phyloP scores from a whole-genome alignment of 208 protist genomes.

The Acanthamoeba healyi region DNA sequence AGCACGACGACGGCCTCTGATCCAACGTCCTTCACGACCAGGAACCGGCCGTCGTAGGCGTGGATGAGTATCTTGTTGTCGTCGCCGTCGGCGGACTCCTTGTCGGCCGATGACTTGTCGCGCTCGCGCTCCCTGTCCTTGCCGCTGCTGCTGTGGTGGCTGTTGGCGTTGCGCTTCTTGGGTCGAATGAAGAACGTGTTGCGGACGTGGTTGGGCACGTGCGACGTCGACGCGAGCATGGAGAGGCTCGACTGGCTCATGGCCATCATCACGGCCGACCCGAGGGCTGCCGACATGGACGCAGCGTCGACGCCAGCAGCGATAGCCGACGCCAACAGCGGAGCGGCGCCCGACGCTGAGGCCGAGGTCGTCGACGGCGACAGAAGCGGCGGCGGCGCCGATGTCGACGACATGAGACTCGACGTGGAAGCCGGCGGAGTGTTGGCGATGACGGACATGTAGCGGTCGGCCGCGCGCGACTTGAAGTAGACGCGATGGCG shows the following conservation, averaged over 20 bases:
- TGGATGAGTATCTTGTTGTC: constrained; percentile 18
- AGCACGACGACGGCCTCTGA: not conserved
- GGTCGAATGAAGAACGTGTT: constrained; percentile 47
- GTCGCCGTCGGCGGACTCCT: not conserved
- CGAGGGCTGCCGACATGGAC: not conserved
- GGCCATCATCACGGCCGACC: not conserved
- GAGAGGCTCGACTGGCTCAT: not conserved
- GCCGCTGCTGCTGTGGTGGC: not conserved
- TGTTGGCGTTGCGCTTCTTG: not conserved
- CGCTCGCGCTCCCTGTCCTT: not conserved
- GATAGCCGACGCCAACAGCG: too few species aligned
- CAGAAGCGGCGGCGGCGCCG: not conserved
- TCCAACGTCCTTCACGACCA: not conserved
- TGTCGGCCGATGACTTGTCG: not conserved
- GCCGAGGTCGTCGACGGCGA: not conserved
- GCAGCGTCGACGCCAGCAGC: not conserved
- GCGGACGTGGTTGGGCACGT: constrained; percentile 13
- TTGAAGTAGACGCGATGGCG: constrained; percentile 23
- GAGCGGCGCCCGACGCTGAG: too few species aligned
- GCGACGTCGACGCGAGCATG: not conserved
- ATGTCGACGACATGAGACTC: not conserved
- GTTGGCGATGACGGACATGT: not conserved
- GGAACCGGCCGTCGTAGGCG: constrained; percentile 5
- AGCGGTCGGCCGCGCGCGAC: not conserved
- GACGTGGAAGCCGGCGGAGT: not conserved